A percentile compares a stretch with the other conserved stretches of the same genome.
phyloP scores from a whole-genome alignment of 129 eudicot genomes.

The Pseudognaphalium luteoalbum region DNA sequence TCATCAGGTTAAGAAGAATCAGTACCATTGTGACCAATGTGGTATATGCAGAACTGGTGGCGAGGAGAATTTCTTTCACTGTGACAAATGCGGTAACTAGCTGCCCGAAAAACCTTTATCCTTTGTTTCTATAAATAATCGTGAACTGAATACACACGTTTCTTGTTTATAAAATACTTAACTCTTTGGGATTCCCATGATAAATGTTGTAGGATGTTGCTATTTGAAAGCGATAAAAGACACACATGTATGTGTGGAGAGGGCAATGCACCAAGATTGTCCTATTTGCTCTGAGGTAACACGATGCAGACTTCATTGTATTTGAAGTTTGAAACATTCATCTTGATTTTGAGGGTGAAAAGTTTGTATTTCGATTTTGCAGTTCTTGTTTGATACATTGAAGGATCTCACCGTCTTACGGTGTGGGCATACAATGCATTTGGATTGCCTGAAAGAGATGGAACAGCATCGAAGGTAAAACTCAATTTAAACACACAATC shows the following conservation, averaged over 20 bases:
- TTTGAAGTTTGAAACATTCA: background rate
- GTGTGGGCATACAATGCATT: constrained; percentile 75
- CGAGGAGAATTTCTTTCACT: constrained; percentile 67
- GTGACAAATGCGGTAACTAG: constrained; percentile 60
- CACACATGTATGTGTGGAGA: constrained; percentile 61
- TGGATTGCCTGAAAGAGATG: constrained; percentile 58
- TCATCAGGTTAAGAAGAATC: constrained; percentile 68
- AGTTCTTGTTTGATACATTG: constrained; percentile 63
- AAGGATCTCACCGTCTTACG: constrained; percentile 50
- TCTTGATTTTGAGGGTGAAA: background rate
- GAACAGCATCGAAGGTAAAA: constrained; percentile 48
- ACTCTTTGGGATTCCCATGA: background rate
- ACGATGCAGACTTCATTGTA: background rate
- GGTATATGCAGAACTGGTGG: constrained; percentile 89
- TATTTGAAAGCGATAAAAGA: constrained; percentile 51
- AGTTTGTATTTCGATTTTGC: constrained; percentile 27
- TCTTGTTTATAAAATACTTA: background rate
- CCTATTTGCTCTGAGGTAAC: constrained; percentile 70
- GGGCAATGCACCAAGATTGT: constrained; percentile 79
- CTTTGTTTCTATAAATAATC: background rate
- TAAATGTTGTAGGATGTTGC: constrained; percentile 53
- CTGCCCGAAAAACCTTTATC: background rate
- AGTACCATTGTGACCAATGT: constrained; percentile 84
- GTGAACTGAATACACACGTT: background rate
- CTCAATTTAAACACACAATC: background rate